Base-by-base conservation (phyloP, 1,284 basidiomycete genomes). In the Sporisorium exsertum region DNA sequence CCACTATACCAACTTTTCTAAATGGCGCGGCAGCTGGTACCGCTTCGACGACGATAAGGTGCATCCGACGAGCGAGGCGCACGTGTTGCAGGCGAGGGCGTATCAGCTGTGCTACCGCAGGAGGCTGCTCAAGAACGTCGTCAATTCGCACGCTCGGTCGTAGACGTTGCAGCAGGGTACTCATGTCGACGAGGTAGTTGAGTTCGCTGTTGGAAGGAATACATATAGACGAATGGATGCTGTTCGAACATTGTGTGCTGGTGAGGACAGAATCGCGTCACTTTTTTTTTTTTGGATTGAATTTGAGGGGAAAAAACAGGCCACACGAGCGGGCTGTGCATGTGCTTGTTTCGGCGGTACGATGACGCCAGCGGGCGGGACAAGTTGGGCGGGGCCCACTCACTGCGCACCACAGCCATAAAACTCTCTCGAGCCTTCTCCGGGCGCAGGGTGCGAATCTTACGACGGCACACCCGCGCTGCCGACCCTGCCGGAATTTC, bases 21-120 rank as follows among this genome's bases (percentile, higher is more conserved):
- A 92, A 32, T 92, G 90, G 77, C 88, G 91, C 64, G 90, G 93
- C 73, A 73, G 58, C 49, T 97, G 95, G 95, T 96, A 94, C 87
- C 91, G 92, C 29, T 96, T 94, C 85, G 94, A 97, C 84, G 95
- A 97, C 81, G 94, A 96, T 83, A 96, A 94, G 92, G 80, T 85
- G 8, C 55, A 64, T 0, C 70, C 62, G 1, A 81, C 73, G 10
- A 67, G 50, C 24, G 42, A 77, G 10, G 58, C 52, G 22, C 56
- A 71, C 10, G 83, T 84, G 27, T 58, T 85, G 27, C 33, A 32
- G 18, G 75, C 76, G 6, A 53, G 68, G 5, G 83, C 83, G 15
- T 85, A 85, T 52, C 83, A 85, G 65, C 58, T 85, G 40, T 81
- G 80, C 47, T 85, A 85, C 58, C 45, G 65, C 24, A 75, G 83